Evolutionary conservation across 2,329 filamentous ascomycete species (phyloP).

Genomic region (Penicillium hesseltinei): DNA sequence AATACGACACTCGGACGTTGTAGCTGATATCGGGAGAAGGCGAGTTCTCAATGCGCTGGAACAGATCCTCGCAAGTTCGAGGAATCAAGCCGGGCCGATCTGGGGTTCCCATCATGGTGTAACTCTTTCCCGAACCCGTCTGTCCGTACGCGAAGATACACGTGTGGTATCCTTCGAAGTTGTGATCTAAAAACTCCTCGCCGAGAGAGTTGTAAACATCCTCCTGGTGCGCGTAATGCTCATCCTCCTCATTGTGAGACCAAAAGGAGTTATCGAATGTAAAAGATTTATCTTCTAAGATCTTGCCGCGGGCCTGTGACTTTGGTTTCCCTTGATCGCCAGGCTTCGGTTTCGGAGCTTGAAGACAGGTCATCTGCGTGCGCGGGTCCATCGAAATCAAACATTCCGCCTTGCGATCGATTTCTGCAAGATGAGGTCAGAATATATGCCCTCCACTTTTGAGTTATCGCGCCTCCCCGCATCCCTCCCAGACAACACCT

Average conservation of each 20-base stretch:
- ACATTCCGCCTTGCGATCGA: slow-evolving; percentile 75
- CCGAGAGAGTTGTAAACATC: slow-evolving; percentile 93
- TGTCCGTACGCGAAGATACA: slow-evolving; percentile 99
- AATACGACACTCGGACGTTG: slow-evolving; percentile 96
- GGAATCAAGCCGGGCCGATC: slow-evolving; percentile 90
- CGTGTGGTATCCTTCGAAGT: slow-evolving; percentile 98
- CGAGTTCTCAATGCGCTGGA: slow-evolving; percentile 82
- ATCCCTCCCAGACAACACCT: slow-evolving; percentile 22
- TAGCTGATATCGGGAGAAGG: slow-evolving; percentile 91
- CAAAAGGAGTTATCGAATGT: slow-evolving; percentile 98
- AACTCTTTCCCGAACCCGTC: slow-evolving; percentile 95
- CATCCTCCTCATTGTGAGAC: slow-evolving; percentile 77
- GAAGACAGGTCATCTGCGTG: slow-evolving; percentile 79
- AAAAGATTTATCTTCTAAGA: slow-evolving; percentile 84
- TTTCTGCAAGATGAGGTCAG: slow-evolving; percentile 56
- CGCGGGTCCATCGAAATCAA: slow-evolving; percentile 87
- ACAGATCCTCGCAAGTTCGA: slow-evolving; percentile 91
- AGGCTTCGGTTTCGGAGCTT: slow-evolving; percentile 61
- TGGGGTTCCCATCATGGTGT: slow-evolving; percentile 91
- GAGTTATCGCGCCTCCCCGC: neutral
- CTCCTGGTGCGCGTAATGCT: slow-evolving; percentile 87
- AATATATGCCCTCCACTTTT: neutral
- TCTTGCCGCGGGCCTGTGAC: slow-evolving; percentile 64
- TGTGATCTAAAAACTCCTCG: slow-evolving; percentile 97
- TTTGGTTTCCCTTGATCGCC: slow-evolving; percentile 54